These are phyloP conservation scores for Batrachochytrium dendrobatidis DNA, from an alignment of 371 early-diverging fungal genomes.

Conservation along the genomic window DNA sequence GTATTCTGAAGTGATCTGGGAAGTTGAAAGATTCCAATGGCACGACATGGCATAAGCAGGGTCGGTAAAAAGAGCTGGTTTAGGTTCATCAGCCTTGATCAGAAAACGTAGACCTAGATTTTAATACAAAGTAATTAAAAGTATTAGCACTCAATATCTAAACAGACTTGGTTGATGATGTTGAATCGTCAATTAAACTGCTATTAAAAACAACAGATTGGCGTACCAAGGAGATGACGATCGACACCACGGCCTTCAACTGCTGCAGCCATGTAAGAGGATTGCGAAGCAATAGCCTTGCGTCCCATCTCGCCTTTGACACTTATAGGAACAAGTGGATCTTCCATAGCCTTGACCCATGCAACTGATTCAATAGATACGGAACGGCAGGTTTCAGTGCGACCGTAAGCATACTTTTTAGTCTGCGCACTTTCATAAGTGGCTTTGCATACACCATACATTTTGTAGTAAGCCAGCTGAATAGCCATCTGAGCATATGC, in stretches of 20 bases:
- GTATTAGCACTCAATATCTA: not conserved
- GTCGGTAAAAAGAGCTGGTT: conserved; percentile 75
- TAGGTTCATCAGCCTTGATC: conserved; percentile 58
- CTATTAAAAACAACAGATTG: conserved; percentile 20
- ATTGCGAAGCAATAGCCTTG: conserved; percentile 73
- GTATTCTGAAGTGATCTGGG: conserved; percentile 79
- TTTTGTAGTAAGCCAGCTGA: conserved; percentile 88
- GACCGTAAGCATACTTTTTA: conserved; percentile 68
- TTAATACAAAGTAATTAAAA: not conserved
- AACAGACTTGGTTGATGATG: not conserved
- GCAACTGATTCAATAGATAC: conserved; percentile 70
- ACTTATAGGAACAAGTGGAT: conserved; percentile 41
- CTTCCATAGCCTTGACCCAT: conserved; percentile 83
- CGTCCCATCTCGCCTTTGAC: conserved; percentile 63
- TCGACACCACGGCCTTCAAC: conserved; percentile 81
- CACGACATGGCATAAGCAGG: conserved; percentile 67
- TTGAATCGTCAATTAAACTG: not conserved
- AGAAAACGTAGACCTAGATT: conserved; percentile 45
- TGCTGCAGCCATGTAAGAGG: conserved; percentile 70
- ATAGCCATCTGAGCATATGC: conserved; percentile 93
- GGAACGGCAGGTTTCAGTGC: conserved; percentile 89
- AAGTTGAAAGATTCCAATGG: conserved; percentile 89
- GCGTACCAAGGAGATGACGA: conserved; percentile 76
- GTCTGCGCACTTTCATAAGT: conserved; percentile 91
- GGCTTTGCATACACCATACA: conserved; percentile 59